These are phyloP conservation scores for Trichoderma sp. DNA, from an alignment of 2,329 filamentous ascomycete species.

Conservation along the genomic window DNA sequence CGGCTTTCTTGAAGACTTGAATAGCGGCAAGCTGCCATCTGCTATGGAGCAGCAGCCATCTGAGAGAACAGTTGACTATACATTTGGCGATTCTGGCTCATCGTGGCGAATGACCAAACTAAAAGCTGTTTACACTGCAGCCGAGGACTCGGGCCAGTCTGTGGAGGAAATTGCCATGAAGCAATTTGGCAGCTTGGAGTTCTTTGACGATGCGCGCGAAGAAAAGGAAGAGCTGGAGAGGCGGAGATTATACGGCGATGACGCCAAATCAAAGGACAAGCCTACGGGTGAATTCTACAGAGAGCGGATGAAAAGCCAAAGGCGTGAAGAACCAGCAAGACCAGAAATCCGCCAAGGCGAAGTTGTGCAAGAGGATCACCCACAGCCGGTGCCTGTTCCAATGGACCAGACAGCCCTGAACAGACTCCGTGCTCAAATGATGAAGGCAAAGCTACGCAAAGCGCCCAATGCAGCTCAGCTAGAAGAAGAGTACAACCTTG, in stretches of 20 bases:
- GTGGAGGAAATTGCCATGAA: conserved; percentile 84
- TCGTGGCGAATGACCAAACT: conserved; percentile 97
- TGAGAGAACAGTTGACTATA: conserved; percentile 67
- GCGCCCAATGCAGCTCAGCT: conserved; percentile 74
- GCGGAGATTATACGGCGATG: conserved; percentile 77
- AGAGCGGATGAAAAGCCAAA: conserved; percentile 67
- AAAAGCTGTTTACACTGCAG: conserved; percentile 77
- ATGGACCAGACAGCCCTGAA: conserved; percentile 83
- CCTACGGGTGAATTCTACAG: conserved; percentile 84
- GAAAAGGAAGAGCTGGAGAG: conserved; percentile 90
- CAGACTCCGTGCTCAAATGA: conserved; percentile 86
- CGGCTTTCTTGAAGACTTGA: conserved; percentile 57
- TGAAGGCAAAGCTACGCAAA: conserved; percentile 88
- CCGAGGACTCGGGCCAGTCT: conserved; percentile 69
- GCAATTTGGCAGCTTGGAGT: conserved; percentile 75
- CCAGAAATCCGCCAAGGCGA: conserved; percentile 53
- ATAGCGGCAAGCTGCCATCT: conserved; percentile 48
- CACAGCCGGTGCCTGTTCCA: conserved; percentile 39
- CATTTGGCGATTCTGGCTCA: conserved; percentile 84
- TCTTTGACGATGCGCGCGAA: conserved; percentile 91
- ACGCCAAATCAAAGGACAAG: conserved; percentile 81
- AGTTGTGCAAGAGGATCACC: conserved; percentile 55
- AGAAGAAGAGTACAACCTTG: conserved; percentile 80
- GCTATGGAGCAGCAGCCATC: conserved; percentile 41
- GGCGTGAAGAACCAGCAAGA: conserved; percentile 35